Base-by-base conservation (phyloP, 2,329 filamentous ascomycete genomes). In the Ophiostoma quercus region DNA sequence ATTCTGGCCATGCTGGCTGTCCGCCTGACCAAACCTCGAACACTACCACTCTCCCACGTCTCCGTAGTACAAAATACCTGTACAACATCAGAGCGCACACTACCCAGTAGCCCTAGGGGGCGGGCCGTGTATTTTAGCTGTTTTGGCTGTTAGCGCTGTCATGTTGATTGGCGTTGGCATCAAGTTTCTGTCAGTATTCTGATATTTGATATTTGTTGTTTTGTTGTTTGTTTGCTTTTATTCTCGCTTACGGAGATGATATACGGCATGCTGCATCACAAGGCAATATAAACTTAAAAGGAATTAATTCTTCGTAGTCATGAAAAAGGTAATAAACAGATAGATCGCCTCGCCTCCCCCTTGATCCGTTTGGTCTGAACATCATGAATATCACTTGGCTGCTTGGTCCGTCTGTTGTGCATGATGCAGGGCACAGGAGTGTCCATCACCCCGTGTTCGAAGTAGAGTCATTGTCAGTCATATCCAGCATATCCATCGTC, bases 11-110 rank as follows among this genome's bases (percentile, higher is more conserved):
- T 32, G 32, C 25, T 29, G 57, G 57, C 57, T 62, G 57, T 62
- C 57, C 57, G 57, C 57, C 57, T 62, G 57, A 62, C 57, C 57
- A 62, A 62, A 32, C 25, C 57, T 62, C 57, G 57, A 62, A 62
- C 57, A 62, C 39, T 41, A 41, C 57, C 25, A 29, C 43, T 47
- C 16, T 47, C 43, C 41, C 43, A 47, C 43, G 43, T 47, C 43
- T 47, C 43, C 57, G 57, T 62, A 62, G 22, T 57, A 57, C 51
- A 14, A 12, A 25, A 16, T 22, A 51, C n/a, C 43, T 19, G 43
- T 19, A 57, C n/a, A 25, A 57, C n/a, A 57, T n/a, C 51, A 25
- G n/a, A 57, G 51, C 51, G 22, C 51, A 57, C 22, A 8, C 22
- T 22, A 25, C 51, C 25, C 11, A 8, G 9, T 22, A 25, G 51